Conservation (phyloP, 2,329 filamentous ascomycete species). For the Ustilaginoidea virens region DNA sequence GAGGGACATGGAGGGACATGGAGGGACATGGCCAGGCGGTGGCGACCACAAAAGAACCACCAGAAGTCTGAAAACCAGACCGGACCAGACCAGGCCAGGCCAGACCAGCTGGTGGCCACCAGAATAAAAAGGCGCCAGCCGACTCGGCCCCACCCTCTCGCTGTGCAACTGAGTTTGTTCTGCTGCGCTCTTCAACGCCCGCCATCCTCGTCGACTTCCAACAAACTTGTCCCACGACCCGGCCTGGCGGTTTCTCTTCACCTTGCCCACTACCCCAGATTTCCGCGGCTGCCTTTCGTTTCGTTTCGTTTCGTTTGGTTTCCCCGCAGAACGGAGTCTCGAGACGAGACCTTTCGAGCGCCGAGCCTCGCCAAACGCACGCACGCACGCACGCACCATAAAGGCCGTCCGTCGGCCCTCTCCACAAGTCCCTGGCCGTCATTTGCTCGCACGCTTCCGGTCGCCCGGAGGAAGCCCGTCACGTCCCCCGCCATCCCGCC, state of each 20-base stretch:
- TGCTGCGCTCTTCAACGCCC: not conserved
- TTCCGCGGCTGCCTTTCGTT: slow-evolving; percentile 7
- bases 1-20: no score
- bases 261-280: slow-evolving; percentile 9
- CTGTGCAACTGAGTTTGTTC: not conserved
- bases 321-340: no score
- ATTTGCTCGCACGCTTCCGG: not conserved
- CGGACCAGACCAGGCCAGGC: not conserved
- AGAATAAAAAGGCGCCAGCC: not conserved
- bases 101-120: not conserved
- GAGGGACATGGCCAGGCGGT: no score
- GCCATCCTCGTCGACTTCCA: slow-evolving; percentile 1
- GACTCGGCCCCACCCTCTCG: not conserved
- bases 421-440: no score
- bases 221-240: slow-evolving; percentile 3
- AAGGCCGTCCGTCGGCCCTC: no score
- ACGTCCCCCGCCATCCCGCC: slow-evolving; percentile 1
- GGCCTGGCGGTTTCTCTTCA: slow-evolving; percentile 3
- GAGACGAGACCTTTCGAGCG: no score
- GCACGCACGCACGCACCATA: no score
- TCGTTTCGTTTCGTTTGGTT: not conserved
- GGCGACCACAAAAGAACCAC: slow-evolving; percentile 2
- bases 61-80: not conserved
- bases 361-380: no score
- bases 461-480: not conserved